phyloP scores from a whole-genome alignment of 2,329 filamentous ascomycete genomes.

The Neonectria ditissima region DNA sequence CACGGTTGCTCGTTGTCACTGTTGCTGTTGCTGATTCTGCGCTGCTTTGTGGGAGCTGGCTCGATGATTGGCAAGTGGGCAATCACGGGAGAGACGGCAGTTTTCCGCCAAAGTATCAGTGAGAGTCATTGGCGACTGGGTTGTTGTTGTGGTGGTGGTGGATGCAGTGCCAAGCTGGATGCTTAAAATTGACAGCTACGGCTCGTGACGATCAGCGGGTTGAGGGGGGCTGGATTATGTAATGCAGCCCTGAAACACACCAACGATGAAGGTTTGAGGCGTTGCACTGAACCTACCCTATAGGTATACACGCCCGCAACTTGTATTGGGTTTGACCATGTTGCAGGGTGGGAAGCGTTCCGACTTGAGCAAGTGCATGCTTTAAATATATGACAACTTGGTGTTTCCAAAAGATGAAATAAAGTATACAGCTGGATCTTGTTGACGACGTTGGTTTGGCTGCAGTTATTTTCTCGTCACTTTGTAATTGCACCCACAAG shows the following conservation, averaged over 20 bases:
- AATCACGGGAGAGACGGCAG: not conserved
- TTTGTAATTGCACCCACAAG: not conserved
- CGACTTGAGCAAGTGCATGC: no score
- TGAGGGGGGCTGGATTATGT: constrained; percentile 10
- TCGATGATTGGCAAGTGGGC: not conserved
- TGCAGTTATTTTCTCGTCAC: not conserved
- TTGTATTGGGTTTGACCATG: no score
- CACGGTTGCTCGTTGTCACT: no score
- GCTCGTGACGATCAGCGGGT: constrained; percentile 18
- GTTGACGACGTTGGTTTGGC: no score
- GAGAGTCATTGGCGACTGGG: not conserved
- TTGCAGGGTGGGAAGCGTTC: no score
- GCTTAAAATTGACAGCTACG: constrained; percentile 21
- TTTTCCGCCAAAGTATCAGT: not conserved
- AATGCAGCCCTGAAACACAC: constrained; percentile 4
- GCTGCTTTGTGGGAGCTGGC: no score
- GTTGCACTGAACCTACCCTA: constrained; percentile 8
- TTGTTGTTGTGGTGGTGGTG: not conserved
- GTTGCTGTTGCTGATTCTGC: no score
- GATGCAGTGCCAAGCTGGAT: constrained; percentile 8
- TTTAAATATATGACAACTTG: no score
- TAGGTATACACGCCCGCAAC: no score
- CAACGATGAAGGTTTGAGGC: not conserved
- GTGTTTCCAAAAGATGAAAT: no score
- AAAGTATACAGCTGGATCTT: not conserved